A percentile compares a stretch with the other conserved stretches of the same genome.
Conservation (phyloP, 495 filamentous ascomycete species). For the Neurospora sp. region DNA sequence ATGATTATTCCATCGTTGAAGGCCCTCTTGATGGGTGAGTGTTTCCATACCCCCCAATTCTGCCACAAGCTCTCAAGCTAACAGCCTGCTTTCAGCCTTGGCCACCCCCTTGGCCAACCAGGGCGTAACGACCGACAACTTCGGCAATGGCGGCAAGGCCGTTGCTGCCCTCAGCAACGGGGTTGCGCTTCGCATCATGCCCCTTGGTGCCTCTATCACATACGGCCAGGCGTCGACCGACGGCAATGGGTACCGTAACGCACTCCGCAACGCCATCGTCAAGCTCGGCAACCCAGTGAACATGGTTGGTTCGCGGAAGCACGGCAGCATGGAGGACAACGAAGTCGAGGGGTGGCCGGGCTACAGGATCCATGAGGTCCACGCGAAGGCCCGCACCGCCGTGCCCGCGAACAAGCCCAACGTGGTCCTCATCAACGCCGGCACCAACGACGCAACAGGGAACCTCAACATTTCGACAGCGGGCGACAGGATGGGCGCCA, state of each 20-base stretch:
- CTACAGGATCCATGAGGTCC: slow-evolving; percentile 36
- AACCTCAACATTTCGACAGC: slow-evolving; percentile 11
- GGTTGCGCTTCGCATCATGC: slow-evolving; percentile 37
- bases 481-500: slow-evolving; percentile 24
- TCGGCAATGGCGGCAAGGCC: slow-evolving; percentile 5
- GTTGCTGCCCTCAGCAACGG: slow-evolving; percentile 10
- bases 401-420: slow-evolving; percentile 33
- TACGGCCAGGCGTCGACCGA: slow-evolving; percentile 29
- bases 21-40: slow-evolving; percentile 5
- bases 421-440: slow-evolving; percentile 37
- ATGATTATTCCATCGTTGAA: slow-evolving; percentile 6
- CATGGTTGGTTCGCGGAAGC: slow-evolving; percentile 38
- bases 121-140: slow-evolving; percentile 15
- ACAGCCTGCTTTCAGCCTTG: slow-evolving; percentile 7
- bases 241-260: slow-evolving; percentile 29
- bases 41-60: background rate
- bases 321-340: slow-evolving; percentile 43
- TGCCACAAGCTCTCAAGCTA: background rate
- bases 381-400: slow-evolving; percentile 18
- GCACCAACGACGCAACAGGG: slow-evolving; percentile 38
- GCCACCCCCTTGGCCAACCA: slow-evolving; percentile 15
- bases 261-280: slow-evolving; percentile 19
- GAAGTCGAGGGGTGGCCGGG: slow-evolving; percentile 43
- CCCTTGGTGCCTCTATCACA: slow-evolving; percentile 49
- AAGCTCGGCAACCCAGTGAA: slow-evolving; percentile 29